Conservation (phyloP, 148 eudicot genomes). For the Chenopodium formosanum region DNA sequence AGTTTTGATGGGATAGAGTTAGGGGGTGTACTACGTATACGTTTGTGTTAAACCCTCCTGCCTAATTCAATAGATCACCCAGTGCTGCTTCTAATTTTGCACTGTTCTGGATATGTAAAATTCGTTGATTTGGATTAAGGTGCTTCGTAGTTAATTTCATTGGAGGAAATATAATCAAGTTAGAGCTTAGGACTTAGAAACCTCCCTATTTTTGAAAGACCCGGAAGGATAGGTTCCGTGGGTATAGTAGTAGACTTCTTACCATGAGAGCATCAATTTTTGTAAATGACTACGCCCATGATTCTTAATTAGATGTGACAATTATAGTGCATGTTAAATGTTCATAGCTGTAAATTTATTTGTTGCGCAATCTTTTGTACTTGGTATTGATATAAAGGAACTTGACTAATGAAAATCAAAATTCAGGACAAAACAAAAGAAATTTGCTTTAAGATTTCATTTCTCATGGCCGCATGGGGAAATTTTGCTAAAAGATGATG, state of each 20-base stretch:
- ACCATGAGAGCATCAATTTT: conserved; percentile 22
- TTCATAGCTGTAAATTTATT: neutral
- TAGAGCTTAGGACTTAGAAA: conserved; percentile 4
- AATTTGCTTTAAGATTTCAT: neutral
- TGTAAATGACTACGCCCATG: conserved; percentile 24
- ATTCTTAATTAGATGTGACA: conserved; percentile 11
- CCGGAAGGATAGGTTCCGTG: conserved; percentile 7
- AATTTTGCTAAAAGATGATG: no score
- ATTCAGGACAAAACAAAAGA: neutral
- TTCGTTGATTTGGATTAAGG: neutral
- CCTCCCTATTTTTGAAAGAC: conserved; percentile 15
- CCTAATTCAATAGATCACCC: conserved; percentile 19
- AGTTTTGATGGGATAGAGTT: conserved; percentile 41
- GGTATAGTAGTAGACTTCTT: conserved; percentile 24
- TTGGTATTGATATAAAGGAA: neutral
- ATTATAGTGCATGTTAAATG: neutral
- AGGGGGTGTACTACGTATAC: neutral
- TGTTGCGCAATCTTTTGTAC: neutral
- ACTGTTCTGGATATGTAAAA: conserved; percentile 21
- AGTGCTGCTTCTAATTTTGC: conserved; percentile 20
- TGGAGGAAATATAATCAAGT: neutral
- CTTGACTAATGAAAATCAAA: neutral
- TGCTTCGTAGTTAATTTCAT: neutral
- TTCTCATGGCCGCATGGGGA: no score
- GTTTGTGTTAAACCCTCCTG: neutral